Evolutionary conservation across 139 green algal genomes (phyloP), one percentile per base, ranked within the genome.

Genomic region (Coelastrella sp.): DNA sequence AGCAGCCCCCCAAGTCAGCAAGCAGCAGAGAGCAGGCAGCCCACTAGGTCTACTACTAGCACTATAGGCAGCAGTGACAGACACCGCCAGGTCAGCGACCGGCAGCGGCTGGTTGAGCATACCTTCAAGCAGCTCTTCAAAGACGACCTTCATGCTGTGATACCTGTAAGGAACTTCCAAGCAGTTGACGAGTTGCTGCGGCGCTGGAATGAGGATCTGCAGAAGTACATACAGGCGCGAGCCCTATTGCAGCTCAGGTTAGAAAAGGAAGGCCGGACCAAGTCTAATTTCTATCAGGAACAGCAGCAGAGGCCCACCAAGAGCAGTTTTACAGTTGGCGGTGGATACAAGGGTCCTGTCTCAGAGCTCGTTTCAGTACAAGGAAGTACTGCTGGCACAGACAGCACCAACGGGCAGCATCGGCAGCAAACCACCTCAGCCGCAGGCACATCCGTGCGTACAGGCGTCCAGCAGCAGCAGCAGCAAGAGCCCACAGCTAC

Each of bases 51-150:
- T 19, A 22, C 83, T 11, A 73, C 66, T 61, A 88, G 83, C 83
- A 56, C 17, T 14, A 56, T 4, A 61, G 32, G 32, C 32, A 80
- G 83, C 81, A 77, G 61, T 60, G 60, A 57, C 80, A 85, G 80
- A 17, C 58, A 3, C 14, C 73, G 56, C 3, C 73, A 83, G 59
- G 20, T 16, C 8, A 60, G 74, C 32, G n/a, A 74, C n/a, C 32
- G 80, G 56, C 65, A 66, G 65, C 58, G n/a, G 7, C 56, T 91
- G 14, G 87, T 91, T 19, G 87, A 91, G 87, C 11, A 60, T 3
- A 91, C 87, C 2, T 91, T 91, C 68, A 76, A 68, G 66, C 79
- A 84, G 66, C 65, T 91, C 10, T 91, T 91, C 54, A 64, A 64
- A 13, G 57, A 88, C 54, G 87, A 91, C 32, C 64, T 83, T 54